A percentile compares a stretch with the other conserved stretches of the same genome.
Conservation (phyloP, 2,329 filamentous ascomycete genomes). For the Ophiostoma ulmi region DNA sequence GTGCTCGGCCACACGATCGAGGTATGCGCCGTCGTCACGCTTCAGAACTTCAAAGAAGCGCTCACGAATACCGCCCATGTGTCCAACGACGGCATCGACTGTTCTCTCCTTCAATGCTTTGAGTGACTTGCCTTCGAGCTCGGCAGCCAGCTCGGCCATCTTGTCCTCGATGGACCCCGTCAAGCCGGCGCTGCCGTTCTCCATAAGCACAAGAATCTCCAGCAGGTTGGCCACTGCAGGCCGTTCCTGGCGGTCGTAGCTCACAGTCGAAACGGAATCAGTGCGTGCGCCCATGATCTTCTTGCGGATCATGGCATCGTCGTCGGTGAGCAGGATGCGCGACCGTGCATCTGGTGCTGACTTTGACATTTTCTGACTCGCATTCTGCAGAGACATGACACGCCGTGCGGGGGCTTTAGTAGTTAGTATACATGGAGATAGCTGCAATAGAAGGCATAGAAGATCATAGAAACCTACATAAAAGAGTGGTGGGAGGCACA, state of each 20-base stretch:
- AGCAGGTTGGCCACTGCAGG: slow-evolving; percentile 87
- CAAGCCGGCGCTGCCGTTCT: slow-evolving; percentile 30
- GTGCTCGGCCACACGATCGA: slow-evolving; percentile 50
- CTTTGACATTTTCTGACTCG: slow-evolving; percentile 89
- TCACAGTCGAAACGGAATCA: slow-evolving; percentile 61
- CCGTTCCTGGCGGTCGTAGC: slow-evolving; percentile 63
- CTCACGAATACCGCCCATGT: slow-evolving; percentile 51
- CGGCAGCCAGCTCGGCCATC: slow-evolving; percentile 24
- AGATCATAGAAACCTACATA: slow-evolving; percentile 46
- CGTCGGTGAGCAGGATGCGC: slow-evolving; percentile 77
- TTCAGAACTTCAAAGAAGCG: slow-evolving; percentile 50
- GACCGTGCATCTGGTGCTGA: slow-evolving; percentile 67
- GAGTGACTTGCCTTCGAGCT: slow-evolving; percentile 42
- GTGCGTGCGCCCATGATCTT: slow-evolving; percentile 74
- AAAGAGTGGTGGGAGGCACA: slow-evolving; percentile 59
- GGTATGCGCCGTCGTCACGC: slow-evolving; percentile 32
- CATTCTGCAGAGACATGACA: slow-evolving; percentile 82
- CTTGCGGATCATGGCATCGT: slow-evolving; percentile 53
- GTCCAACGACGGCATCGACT: slow-evolving; percentile 50
- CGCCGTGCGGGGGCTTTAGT: slow-evolving; percentile 68
- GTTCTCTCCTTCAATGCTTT: slow-evolving; percentile 60
- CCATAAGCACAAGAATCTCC: slow-evolving; percentile 68
- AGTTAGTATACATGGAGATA: not conserved
- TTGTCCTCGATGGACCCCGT: not conserved
- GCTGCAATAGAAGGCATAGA: not conserved